A percentile compares a stretch with the other conserved stretches of the same genome.
phyloP scores from a whole-genome alignment of 306 rosid genomes.

The Oxytropis ochrocephala region DNA sequence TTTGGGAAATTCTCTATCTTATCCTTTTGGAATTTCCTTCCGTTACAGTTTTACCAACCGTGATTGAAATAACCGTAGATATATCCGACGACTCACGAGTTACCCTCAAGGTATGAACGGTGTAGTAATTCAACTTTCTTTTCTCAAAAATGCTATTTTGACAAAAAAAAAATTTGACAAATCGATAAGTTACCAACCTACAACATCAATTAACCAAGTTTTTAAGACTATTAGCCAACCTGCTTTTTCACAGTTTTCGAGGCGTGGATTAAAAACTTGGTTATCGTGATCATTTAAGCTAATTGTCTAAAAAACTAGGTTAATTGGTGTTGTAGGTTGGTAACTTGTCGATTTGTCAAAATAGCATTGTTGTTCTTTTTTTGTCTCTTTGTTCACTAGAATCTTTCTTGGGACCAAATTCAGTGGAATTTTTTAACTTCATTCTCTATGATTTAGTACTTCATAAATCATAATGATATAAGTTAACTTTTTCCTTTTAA shows the following conservation, averaged over 20 bases:
- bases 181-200: too few relatives aligned
- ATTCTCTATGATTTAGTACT: background rate
- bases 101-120: conserved; percentile 62
- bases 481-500: background rate
- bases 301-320: too few relatives aligned
- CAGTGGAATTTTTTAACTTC: background rate
- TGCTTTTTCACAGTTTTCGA: too few relatives aligned
- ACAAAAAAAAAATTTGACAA: too few relatives aligned
- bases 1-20: conserved; percentile 13
- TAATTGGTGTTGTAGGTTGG: too few relatives aligned
- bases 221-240: too few relatives aligned
- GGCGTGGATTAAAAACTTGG: too few relatives aligned
- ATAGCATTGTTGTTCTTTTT: too few relatives aligned
- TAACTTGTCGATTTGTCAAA: too few relatives aligned
- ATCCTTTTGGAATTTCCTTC: background rate
- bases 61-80: conserved; percentile 61
- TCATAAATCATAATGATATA: background rate
- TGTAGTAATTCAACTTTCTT: background rate
- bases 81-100: conserved; percentile 67
- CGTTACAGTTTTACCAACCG: conserved; percentile 75
- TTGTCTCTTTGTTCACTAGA: background rate
- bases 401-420: background rate
- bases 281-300: too few relatives aligned
- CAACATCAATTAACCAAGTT: too few relatives aligned
- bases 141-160: too few relatives aligned